Percentiles rank a stretch among this genome's conserved stretches.
phyloP scores from a whole-genome alignment of 2,329 filamentous ascomycete species.

The Podosphaera leucotricha region DNA sequence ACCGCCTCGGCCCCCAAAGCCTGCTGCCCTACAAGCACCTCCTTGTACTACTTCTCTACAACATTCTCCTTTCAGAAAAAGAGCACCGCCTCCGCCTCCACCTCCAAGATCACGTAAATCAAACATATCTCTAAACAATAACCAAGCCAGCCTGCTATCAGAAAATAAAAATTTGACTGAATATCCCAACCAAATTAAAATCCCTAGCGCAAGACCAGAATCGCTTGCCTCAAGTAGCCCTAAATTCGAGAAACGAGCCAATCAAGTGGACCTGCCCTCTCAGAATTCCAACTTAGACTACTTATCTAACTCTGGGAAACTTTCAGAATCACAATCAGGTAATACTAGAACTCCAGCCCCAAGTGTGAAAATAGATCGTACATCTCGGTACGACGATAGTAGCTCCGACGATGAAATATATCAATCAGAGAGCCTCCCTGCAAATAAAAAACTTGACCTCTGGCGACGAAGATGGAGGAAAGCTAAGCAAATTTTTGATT shows the following conservation, averaged over 20 bases:
- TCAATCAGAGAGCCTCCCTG: conserved; percentile 6
- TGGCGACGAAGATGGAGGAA: conserved; percentile 45
- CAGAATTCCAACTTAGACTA: conserved; percentile 1
- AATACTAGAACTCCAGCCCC: conserved; percentile 2
- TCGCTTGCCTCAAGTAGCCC: conserved; percentile 14
- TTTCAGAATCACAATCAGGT: conserved; percentile 9
- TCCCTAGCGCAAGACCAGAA: conserved; percentile 12
- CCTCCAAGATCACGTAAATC: conserved; percentile 11
- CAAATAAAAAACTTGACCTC: conserved; percentile 46
- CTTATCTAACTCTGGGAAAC: conserved; percentile 3
- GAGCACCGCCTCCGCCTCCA: conserved; percentile 16
- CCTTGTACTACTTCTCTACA: conserved; percentile 12
- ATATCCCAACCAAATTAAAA: conserved; percentile 9
- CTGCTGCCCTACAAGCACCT: conserved; percentile 26
- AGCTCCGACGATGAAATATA: conserved; percentile 12
- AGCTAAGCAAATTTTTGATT: conserved; percentile 38
- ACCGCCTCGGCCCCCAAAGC: conserved; percentile 35
- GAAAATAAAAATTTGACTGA: conserved; percentile 10
- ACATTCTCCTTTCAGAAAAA: conserved; percentile 14
- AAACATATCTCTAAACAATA: conserved; percentile 1
- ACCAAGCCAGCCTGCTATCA: conserved; percentile 9
- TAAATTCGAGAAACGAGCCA: conserved; percentile 14
- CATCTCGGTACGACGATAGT: conserved; percentile 10
- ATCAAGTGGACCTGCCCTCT: conserved; percentile 9
- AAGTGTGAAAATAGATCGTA: conserved; percentile 5